A percentile compares a stretch with the other conserved stretches of the same genome.
phyloP scores from a whole-genome alignment of 2,329 filamentous ascomycete genomes.

The Harringtonia lauricola region DNA sequence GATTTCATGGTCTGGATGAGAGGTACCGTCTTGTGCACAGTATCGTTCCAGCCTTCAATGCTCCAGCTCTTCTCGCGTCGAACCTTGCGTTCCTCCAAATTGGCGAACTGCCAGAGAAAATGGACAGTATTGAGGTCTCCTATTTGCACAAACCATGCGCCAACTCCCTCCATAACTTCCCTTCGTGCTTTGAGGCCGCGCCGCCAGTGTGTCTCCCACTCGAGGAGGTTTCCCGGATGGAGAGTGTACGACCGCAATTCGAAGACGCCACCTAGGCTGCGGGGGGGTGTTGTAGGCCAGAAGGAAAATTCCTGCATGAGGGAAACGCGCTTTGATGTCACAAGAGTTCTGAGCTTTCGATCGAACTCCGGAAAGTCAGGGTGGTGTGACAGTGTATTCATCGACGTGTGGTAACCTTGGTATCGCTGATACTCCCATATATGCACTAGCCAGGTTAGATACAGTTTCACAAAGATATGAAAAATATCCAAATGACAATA shows the following conservation, averaged over 20 bases:
- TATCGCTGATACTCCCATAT: constrained; percentile 99
- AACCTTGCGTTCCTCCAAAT: constrained; percentile 84
- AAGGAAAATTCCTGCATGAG: constrained; percentile 99
- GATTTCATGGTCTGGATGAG: constrained; percentile 96
- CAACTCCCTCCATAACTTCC: constrained; percentile 97
- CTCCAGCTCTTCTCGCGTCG: constrained; percentile 92
- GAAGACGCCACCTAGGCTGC: constrained; percentile 83
- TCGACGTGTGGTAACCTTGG: constrained; percentile 85
- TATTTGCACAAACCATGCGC: constrained; percentile 98
- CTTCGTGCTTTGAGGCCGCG: constrained; percentile 80
- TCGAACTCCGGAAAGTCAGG: constrained; percentile 80
- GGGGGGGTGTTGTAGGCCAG: constrained; percentile 91
- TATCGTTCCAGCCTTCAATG: constrained; percentile 91
- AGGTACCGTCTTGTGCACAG: constrained; percentile 96
- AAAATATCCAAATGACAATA: background rate
- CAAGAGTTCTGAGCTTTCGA: constrained; percentile 71
- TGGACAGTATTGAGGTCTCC: constrained; percentile 96
- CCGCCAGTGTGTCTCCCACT: constrained; percentile 99
- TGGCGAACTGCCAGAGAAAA: constrained; percentile 96
- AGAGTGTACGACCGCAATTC: constrained; percentile 95
- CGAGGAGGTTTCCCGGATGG: constrained; percentile 87
- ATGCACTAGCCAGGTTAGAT: constrained; percentile 54
- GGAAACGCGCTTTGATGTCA: constrained; percentile 74
- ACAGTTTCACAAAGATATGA: background rate
- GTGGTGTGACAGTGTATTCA: constrained; percentile 73